Conservation (phyloP, 305 asterid species). For the Lippia alba region DNA sequence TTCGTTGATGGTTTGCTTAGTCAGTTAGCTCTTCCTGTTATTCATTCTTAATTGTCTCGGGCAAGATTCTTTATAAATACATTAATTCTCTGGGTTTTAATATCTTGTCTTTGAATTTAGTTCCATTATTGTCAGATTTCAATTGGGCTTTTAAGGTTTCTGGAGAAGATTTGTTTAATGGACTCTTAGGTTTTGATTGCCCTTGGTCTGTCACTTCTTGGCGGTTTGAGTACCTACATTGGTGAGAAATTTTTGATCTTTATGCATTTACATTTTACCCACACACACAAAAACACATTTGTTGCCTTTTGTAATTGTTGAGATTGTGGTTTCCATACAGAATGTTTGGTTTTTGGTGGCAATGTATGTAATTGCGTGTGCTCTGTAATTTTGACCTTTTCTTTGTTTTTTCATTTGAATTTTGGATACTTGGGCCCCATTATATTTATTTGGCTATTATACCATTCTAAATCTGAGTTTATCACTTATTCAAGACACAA, state of each 20-base stretch:
- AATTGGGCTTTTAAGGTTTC: conserved; percentile 33
- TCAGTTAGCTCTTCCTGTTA: too few species aligned
- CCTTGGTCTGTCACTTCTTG: conserved; percentile 86
- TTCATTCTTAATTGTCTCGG: conserved; percentile 1
- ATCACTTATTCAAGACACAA: neutral
- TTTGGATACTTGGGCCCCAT: conserved; percentile 3
- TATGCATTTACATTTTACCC: conserved; percentile 14
- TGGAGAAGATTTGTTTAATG: conserved; percentile 56
- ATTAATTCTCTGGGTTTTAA: conserved; percentile 3
- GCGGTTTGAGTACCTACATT: conserved; percentile 92
- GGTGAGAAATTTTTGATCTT: conserved; percentile 58
- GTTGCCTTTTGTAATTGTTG: conserved; percentile 13
- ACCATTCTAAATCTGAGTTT: too few species aligned
- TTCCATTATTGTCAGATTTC: too few species aligned
- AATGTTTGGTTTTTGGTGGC: neutral
- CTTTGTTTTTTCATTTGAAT: too few species aligned
- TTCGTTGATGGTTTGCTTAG: conserved; percentile 23
- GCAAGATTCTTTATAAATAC: conserved; percentile 20
- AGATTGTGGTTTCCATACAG: neutral
- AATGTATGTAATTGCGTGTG: neutral
- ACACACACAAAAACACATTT: neutral
- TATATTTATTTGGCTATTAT: neutral
- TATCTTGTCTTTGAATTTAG: conserved; percentile 26
- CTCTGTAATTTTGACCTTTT: too few species aligned
- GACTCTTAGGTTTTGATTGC: conserved; percentile 94